Conservation (phyloP, 805 yeast species). For the Myxozyma nipponensis region DNA sequence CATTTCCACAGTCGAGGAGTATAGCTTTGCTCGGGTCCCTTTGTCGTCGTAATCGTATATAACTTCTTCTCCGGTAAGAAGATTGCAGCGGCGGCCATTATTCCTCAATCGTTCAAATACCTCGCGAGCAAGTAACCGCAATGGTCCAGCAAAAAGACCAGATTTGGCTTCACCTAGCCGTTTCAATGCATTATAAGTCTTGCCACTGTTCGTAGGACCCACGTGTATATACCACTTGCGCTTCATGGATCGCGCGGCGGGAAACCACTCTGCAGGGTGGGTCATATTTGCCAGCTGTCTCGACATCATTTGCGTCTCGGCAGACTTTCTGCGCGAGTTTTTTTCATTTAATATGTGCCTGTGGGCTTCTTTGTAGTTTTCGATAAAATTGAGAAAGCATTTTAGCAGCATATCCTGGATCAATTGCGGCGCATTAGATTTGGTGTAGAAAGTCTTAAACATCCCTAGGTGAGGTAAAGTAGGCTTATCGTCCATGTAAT, state of each 20-base stretch:
- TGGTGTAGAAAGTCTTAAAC: neutral
- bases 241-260: constrained; percentile 73
- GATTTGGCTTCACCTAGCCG: constrained; percentile 58
- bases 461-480: constrained; percentile 16
- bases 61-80: constrained; percentile 95
- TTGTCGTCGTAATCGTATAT: constrained; percentile 58
- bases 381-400: constrained; percentile 4
- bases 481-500: constrained; percentile 13
- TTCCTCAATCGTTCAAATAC: constrained; percentile 74
- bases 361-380: neutral
- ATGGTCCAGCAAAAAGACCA: constrained; percentile 94
- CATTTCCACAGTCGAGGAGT: constrained; percentile 94
- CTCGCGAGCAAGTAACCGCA: constrained; percentile 86
- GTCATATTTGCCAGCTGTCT: constrained; percentile 40
- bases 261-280: constrained; percentile 76
- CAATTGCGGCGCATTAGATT: neutral
- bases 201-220: constrained; percentile 97
- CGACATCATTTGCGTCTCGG: neutral
- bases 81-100: constrained; percentile 68
- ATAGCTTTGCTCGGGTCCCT: constrained; percentile 70
- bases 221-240: constrained; percentile 86
- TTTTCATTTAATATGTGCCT: neutral
- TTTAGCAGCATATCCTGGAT: constrained; percentile 1
- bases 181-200: constrained; percentile 78
- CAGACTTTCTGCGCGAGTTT: neutral